Percentiles rank a stretch among this genome's conserved stretches.
Evolutionary conservation across 2,329 filamentous ascomycete species (phyloP).

Genomic region (Akanthomyces lecanii): DNA sequence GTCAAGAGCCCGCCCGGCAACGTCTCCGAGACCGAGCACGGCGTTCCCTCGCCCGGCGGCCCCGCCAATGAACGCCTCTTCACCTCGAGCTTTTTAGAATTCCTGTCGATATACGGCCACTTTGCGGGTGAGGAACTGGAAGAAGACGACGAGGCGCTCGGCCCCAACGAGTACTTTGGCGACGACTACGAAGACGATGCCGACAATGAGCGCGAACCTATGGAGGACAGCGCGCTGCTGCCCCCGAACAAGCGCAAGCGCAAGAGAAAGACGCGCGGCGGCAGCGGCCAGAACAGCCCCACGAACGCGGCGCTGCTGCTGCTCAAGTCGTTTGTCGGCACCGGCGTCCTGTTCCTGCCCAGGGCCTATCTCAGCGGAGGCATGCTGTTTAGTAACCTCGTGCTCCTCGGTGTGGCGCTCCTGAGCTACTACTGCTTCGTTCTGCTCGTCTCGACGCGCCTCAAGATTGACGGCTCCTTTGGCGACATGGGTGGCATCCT

Average conservation of each 20-base stretch:
- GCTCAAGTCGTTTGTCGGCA: constrained; percentile 96
- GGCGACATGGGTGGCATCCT: constrained; percentile 92
- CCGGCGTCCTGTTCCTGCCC: constrained; percentile 88
- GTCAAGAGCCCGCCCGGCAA: constrained; percentile 56
- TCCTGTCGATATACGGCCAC: constrained; percentile 90
- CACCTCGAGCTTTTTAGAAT: constrained; percentile 93
- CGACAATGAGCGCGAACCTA: constrained; percentile 64
- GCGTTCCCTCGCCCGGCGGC: constrained; percentile 30
- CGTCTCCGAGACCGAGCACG: constrained; percentile 31
- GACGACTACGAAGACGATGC: constrained; percentile 58
- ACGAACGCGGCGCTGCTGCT: constrained; percentile 78
- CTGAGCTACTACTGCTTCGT: constrained; percentile 98
- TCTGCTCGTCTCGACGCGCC: constrained; percentile 78
- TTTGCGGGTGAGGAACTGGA: constrained; percentile 96
- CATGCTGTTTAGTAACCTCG: constrained; percentile 92
- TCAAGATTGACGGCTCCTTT: constrained; percentile 89
- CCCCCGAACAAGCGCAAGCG: constrained; percentile 70
- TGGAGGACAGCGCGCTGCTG: constrained; percentile 81
- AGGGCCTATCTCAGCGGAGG: constrained; percentile 93
- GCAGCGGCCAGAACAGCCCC: constrained; percentile 71
- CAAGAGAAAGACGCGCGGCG: constrained; percentile 69
- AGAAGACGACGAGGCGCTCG: constrained; percentile 88
- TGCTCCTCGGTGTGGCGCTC: constrained; percentile 78
- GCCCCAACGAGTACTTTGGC: constrained; percentile 87
- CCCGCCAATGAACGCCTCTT: constrained; percentile 54